A percentile compares a stretch with the other conserved stretches of the same genome.
These are phyloP conservation scores for Penicillium bovifimosum DNA, from an alignment of 495 filamentous ascomycete species.

Conservation along the genomic window DNA sequence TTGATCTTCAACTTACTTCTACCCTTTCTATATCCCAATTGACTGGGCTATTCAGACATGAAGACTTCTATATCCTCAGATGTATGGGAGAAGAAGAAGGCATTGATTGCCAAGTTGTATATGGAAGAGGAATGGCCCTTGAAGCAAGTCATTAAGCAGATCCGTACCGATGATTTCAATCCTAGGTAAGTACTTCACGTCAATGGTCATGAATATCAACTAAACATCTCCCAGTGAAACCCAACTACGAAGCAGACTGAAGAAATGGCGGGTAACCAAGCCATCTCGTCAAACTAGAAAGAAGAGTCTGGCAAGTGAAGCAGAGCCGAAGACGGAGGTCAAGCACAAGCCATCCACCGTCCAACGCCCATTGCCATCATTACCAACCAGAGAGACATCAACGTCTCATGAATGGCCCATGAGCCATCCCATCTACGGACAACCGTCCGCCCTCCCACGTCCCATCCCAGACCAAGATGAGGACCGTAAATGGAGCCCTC, in stretches of 20 bases:
- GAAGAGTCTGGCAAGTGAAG: constrained; percentile 28
- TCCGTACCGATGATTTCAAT: constrained; percentile 44
- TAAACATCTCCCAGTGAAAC: constrained; percentile 33
- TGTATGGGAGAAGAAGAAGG: constrained; percentile 48
- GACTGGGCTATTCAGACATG: constrained; percentile 23
- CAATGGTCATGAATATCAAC: not conserved
- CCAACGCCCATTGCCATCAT: constrained; percentile 7
- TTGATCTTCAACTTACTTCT: not conserved
- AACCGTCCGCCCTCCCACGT: constrained; percentile 12
- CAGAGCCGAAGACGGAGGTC: constrained; percentile 27
- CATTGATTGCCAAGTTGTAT: constrained; percentile 42
- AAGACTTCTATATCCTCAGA: constrained; percentile 45
- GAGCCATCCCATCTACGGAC: constrained; percentile 13
- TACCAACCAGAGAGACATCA: constrained; percentile 1
- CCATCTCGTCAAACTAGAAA: constrained; percentile 44
- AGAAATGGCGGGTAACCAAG: constrained; percentile 48
- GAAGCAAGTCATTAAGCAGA: constrained; percentile 47
- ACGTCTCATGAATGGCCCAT: constrained; percentile 11
- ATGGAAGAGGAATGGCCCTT: constrained; percentile 48
- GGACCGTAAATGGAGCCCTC: constrained; percentile 22
- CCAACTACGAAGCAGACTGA: constrained; percentile 42
- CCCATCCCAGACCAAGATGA: constrained; percentile 12
- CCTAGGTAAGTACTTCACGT: constrained; percentile 34
- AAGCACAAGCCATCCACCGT: constrained; percentile 20
- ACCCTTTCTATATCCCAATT: not conserved